phyloP scores from a whole-genome alignment of 2,329 filamentous ascomycete species.

The Diaporthe caulivora region DNA sequence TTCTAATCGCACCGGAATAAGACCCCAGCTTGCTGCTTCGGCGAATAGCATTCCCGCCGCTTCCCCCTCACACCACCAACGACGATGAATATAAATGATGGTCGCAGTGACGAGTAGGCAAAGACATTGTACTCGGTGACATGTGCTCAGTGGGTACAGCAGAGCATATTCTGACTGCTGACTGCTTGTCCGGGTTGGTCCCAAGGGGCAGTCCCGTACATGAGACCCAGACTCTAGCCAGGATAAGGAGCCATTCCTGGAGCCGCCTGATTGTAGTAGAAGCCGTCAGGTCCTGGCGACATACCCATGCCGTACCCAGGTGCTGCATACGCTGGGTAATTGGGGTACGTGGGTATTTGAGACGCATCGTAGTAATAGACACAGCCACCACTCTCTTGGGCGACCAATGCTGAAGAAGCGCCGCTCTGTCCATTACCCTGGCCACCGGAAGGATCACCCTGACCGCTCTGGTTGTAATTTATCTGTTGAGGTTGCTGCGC shows the following conservation, averaged over 20 bases:
- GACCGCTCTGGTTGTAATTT: constrained; percentile 58
- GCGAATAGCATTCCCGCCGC: background rate
- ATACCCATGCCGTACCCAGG: constrained; percentile 66
- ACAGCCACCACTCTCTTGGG: constrained; percentile 94
- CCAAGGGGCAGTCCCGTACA: constrained; percentile 31
- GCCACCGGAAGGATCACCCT: constrained; percentile 52
- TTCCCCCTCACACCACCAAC: background rate
- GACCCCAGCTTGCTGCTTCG: background rate
- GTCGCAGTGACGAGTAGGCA: background rate
- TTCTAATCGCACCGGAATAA: background rate
- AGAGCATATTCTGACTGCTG: background rate
- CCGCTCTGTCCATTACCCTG: constrained; percentile 60
- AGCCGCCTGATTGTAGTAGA: constrained; percentile 74
- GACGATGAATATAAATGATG: background rate
- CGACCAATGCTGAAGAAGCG: constrained; percentile 71
- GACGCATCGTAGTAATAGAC: constrained; percentile 92
- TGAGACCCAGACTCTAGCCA: constrained; percentile 59
- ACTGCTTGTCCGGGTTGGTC: background rate
- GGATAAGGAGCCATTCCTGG: constrained; percentile 72
- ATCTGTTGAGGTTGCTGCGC: constrained; percentile 60
- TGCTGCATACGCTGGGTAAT: constrained; percentile 62
- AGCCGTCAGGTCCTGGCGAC: constrained; percentile 75
- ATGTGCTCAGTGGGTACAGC: background rate
- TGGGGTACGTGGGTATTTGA: constrained; percentile 71
- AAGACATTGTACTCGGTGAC: too few species aligned